Base-by-base conservation (phyloP, 2,329 filamentous ascomycete species). In the Aspergillus tamarii region DNA sequence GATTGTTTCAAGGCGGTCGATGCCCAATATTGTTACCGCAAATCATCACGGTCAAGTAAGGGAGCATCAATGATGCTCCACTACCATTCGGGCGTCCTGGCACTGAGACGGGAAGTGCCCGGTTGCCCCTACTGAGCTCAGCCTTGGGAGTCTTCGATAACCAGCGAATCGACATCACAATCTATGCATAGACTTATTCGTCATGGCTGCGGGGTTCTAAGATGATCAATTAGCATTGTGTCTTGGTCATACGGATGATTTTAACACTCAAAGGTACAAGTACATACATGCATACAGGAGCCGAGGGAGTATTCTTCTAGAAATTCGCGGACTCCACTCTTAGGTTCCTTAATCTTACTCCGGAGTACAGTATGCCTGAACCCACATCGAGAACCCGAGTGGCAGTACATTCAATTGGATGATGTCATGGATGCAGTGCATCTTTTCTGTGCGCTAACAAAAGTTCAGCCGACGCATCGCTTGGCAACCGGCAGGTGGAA, bases 311-410 rank as follows among this genome's bases (percentile, higher is more conserved):
- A 48, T 50, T 32, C 46, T 63, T 65, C 64, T 63, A 65, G 64
- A 65, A 65, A 58, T 43, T 59, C 63, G 41, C 36, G 21, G 41
- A 61, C 64, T 52, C 64, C 64, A 64, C 64, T 59, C 28, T 23
- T 36, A 45, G 30, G 23, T 60, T 57, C 58, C 59, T 65, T 65
- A 65, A 65, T 65, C 54, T 64, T 59, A 57, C 41, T 61, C 54
- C 45, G 45, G 21, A 48, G 45, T 48, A 60, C 58, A 23, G 32
- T 21, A 26, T 55, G 32, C 21, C 53, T 43, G 55, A 61, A 32
- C 23, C 62, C 62, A 61, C 56, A 56, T 41, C n/a, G 48, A 59
- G 30, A 59, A 43, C 34, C 45, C 46, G 45, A 53, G 54, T 45
- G 54, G 39, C 45, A 59, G 57, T 30, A 55, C 34, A 43, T 58